Evolutionary conservation across 768 basidiomycete genomes (phyloP).

Genomic region (Amyloporia xantha): DNA sequence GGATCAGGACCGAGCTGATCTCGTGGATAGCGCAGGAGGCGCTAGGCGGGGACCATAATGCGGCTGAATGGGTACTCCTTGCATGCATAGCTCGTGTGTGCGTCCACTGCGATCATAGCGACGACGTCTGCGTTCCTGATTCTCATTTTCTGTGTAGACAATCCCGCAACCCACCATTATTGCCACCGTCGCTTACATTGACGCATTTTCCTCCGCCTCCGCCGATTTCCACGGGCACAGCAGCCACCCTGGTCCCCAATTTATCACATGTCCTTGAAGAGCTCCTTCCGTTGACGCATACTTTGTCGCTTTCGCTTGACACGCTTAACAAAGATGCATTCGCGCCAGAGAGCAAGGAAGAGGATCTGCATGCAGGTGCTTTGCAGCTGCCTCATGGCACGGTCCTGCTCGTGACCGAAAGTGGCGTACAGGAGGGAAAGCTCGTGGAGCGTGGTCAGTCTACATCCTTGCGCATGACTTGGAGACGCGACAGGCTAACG

Average conservation of each 20-base stretch:
- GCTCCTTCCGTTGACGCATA: slow-evolving; percentile 50
- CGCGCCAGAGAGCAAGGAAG: slow-evolving; percentile 57
- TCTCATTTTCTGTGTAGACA: too few relatives aligned
- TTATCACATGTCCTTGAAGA: slow-evolving; percentile 49
- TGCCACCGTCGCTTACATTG: slow-evolving; percentile 60
- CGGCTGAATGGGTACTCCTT: slow-evolving; percentile 73
- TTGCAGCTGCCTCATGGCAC: slow-evolving; percentile 66
- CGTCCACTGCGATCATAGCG: too few relatives aligned
- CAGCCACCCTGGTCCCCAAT: slow-evolving; percentile 29
- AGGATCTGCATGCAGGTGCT: slow-evolving; percentile 69
- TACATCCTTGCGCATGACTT: too few relatives aligned
- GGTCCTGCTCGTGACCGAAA: slow-evolving; percentile 57
- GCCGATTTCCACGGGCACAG: slow-evolving; percentile 9
- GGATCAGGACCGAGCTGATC: slow-evolving; percentile 51
- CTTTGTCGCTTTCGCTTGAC: slow-evolving; percentile 56
- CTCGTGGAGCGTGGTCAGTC: slow-evolving; percentile 44
- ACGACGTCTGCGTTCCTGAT: not conserved
- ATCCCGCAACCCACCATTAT: slow-evolving; percentile 57
- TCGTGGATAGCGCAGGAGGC: slow-evolving; percentile 68
- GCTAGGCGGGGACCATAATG: slow-evolving; percentile 58
- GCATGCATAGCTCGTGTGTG: slow-evolving; percentile 57
- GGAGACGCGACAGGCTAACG: not conserved
- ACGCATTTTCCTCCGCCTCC: slow-evolving; percentile 45
- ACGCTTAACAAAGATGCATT: slow-evolving; percentile 53
- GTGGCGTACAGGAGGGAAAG: slow-evolving; percentile 59